phyloP scores from a whole-genome alignment of 257 asterid genomes.

The Linaria vulgaris region DNA sequence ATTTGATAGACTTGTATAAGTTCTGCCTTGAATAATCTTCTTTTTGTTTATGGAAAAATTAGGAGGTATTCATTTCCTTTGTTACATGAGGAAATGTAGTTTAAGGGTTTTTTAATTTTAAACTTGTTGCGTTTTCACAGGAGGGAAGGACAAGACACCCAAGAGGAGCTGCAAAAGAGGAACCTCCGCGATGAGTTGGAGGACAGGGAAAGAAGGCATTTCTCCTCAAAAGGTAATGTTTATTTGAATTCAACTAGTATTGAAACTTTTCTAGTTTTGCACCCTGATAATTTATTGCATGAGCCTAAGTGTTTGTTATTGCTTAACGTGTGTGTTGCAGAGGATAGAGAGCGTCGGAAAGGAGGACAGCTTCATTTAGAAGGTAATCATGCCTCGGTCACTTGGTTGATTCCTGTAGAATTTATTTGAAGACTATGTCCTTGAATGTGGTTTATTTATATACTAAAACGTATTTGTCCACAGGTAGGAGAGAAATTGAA shows the following conservation, averaged over 20 bases:
- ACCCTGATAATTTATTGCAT: neutral
- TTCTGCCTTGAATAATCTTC: neutral
- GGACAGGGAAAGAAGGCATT: constrained; percentile 81
- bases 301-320: too few relatives aligned
- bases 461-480: constrained; percentile 11
- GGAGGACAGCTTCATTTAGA: constrained; percentile 80
- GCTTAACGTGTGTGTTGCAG: constrained; percentile 38
- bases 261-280: neutral
- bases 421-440: neutral
- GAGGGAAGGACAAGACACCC: constrained; percentile 85
- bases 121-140: constrained; percentile 35
- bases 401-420: neutral
- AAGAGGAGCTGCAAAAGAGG: constrained; percentile 70
- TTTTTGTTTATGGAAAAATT: constrained; percentile 3
- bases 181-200: constrained; percentile 79
- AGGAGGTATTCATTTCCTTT: neutral
- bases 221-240: constrained; percentile 57
- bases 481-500: constrained; percentile 80
- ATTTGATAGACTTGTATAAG: too few relatives aligned
- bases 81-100: constrained; percentile 3
- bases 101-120: neutral
- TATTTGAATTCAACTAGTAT: constrained; percentile 2
- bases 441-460: neutral
- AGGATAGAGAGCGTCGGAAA: constrained; percentile 86
- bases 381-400: constrained; percentile 45